These are phyloP conservation scores for Chaetomium sp. DNA, from an alignment of 2,329 filamentous ascomycete species.

Conservation along the genomic window DNA sequence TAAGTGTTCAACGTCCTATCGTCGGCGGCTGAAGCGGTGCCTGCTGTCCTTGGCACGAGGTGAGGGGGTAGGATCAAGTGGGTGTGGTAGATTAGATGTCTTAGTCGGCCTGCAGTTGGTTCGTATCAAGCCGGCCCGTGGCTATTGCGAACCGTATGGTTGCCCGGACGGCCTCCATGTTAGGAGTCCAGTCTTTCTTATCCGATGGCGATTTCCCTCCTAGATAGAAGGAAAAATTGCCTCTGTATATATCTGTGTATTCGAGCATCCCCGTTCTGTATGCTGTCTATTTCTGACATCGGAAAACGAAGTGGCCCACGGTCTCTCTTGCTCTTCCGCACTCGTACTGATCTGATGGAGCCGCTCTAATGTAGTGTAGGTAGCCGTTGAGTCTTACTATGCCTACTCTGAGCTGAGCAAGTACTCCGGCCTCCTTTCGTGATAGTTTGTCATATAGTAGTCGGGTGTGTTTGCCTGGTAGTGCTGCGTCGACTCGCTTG, in stretches of 20 bases:
- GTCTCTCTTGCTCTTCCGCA: too few species aligned
- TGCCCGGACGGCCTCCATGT: conserved; percentile 13
- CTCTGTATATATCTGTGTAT: background rate
- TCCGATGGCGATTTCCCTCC: conserved; percentile 12
- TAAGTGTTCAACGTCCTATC: conserved; percentile 10
- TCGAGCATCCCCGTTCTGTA: conserved; percentile 6
- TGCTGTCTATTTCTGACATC: too few species aligned
- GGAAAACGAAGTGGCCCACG: too few species aligned
- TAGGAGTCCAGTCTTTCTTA: conserved; percentile 8
- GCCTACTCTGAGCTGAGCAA: background rate
- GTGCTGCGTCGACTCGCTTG: too few species aligned
- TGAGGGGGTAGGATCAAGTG: background rate
- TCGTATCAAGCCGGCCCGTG: background rate
- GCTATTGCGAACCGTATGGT: conserved; percentile 6
- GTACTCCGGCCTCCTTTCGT: background rate
- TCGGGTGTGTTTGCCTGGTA: background rate
- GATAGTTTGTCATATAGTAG: background rate
- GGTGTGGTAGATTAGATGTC: background rate
- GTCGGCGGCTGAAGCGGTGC: conserved; percentile 5
- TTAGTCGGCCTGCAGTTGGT: conserved; percentile 1
- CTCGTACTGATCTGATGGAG: conserved; percentile 2
- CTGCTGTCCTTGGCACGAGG: conserved; percentile 2
- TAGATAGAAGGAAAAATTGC: conserved; percentile 8
- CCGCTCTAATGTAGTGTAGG: background rate
- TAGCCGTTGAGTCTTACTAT: background rate